Percentiles rank a stretch among this genome's conserved stretches.
Evolutionary conservation across 208 protist species (phyloP).

Genomic region (Balamuthia mandrillaris): DNA sequence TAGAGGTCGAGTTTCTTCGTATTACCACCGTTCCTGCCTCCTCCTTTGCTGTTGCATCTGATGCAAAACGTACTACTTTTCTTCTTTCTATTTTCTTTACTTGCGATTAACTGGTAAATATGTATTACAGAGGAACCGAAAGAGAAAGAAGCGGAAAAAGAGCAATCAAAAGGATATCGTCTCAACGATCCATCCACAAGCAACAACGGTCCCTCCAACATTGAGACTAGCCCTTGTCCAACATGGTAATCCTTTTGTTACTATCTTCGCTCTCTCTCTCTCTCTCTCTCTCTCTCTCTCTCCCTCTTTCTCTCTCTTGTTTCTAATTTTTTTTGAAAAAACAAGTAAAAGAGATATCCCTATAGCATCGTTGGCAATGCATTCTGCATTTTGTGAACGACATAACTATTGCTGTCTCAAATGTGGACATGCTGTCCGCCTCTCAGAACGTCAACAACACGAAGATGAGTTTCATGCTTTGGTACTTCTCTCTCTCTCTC

Average conservation of each 20-base stretch:
- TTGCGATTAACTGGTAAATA: too few species aligned
- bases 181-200: too few species aligned
- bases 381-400: background rate
- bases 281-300: background rate
- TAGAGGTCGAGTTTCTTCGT: slow-evolving; percentile 13
- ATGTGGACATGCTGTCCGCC: background rate
- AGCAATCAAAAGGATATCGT: too few species aligned
- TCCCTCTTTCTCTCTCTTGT: background rate
- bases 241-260: background rate
- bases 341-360: background rate
- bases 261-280: background rate
- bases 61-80: background rate
- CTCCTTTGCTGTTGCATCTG: background rate
- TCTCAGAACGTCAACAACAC: background rate
- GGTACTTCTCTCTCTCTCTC: background rate
- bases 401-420: slow-evolving; percentile 19
- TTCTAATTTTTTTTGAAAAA: background rate
- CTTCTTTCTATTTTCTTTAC: too few species aligned
- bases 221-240: background rate
- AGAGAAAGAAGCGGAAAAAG: background rate
- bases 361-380: background rate
- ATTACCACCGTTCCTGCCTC: background rate
- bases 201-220: too few species aligned
- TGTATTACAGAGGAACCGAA: background rate
- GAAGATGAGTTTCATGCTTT: slow-evolving; percentile 7